Conservation (phyloP, 495 filamentous ascomycete genomes). For the Annulohypoxylon maeteangense region DNA sequence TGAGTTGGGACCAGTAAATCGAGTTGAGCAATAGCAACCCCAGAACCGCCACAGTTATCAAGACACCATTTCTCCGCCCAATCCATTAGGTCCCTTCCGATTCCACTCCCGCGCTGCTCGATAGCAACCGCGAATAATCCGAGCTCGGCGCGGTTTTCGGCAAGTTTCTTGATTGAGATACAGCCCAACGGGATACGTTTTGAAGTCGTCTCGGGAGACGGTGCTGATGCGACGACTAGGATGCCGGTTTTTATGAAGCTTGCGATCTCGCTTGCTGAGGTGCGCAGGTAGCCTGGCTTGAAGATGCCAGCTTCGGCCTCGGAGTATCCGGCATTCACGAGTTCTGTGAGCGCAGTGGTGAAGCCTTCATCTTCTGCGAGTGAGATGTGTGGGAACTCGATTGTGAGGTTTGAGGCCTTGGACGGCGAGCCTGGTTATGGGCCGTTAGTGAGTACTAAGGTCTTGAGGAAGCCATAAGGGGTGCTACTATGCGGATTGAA, state of each 20-base stretch:
- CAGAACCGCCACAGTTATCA: constrained; percentile 14
- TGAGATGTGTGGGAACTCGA: constrained; percentile 19
- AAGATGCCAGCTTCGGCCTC: constrained; percentile 42
- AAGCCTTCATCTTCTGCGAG: constrained; percentile 17
- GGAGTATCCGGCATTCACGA: constrained; percentile 35
- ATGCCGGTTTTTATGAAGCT: constrained; percentile 25
- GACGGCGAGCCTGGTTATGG: not conserved
- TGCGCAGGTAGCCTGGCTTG: constrained; percentile 37
- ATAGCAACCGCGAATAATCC: constrained; percentile 37
- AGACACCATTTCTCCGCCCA: constrained; percentile 40
- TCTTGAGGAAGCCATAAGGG: not conserved
- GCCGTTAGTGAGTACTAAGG: not conserved
- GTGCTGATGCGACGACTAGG: constrained; percentile 31
- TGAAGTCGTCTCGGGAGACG: not conserved
- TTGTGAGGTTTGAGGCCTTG: not conserved
- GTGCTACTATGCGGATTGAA: not conserved
- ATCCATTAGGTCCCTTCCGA: constrained; percentile 34
- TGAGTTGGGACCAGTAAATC: constrained; percentile 39
- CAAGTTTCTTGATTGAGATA: constrained; percentile 23
- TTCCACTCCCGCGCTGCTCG: constrained; percentile 24
- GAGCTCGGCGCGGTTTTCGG: constrained; percentile 26
- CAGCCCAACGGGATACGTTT: constrained; percentile 28
- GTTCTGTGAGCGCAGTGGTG: constrained; percentile 1
- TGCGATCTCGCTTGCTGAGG: constrained; percentile 25
- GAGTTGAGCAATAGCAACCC: constrained; percentile 19